Evolutionary conservation across 305 asterid species (phyloP), one percentile per base, ranked within the genome.

Genomic region (Fraxinus latifolia): DNA sequence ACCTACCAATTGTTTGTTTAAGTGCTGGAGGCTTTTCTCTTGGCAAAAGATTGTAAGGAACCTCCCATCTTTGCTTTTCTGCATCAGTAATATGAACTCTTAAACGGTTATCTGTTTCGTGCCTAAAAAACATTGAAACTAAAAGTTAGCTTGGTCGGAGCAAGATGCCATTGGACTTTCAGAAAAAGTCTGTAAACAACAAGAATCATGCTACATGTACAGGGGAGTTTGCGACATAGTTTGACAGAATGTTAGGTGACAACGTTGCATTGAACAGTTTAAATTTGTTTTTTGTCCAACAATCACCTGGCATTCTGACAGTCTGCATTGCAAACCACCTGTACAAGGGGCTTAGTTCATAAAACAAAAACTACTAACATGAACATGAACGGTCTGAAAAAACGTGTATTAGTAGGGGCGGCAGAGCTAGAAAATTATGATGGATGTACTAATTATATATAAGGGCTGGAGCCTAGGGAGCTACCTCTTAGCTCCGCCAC

Each of bases 71-170:
- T 67, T 91, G 91, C 71, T 92, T 90, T 1, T 87, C 82, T n/a
- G 97, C 99, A 76, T 94, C 98, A 4, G 97, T 93, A 7, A 96
- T 94, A 80, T 90, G 97, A 86, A 96, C 92, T 83, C 99, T 91
- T 84, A 96, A 81, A 3, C 98, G 94, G 82, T 77, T 82, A 1
- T 88, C 92, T n/a, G 97, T 88, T 90, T 96, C 99, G 74, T 94
- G 98, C 90, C 98, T 96, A 86, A 14, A 75, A 60, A 47, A 27
- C 42, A 55, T 55, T 11, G 8, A 60, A 25, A 7, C 67, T 55
- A 55, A 17, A 55, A 55, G 67, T 55, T 55, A 55, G 67, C 21
- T 50, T 7, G 23, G 62, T 50, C 21, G 2, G 62, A 50, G 62
- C 8, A 50, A 15, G 62, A 7, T 50, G 62, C 62, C 62, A 50